Percentiles rank a stretch among this genome's conserved stretches.
These are phyloP conservation scores for Candida sp. DNA, from an alignment of 1,139 yeast species.

Conservation along the genomic window DNA sequence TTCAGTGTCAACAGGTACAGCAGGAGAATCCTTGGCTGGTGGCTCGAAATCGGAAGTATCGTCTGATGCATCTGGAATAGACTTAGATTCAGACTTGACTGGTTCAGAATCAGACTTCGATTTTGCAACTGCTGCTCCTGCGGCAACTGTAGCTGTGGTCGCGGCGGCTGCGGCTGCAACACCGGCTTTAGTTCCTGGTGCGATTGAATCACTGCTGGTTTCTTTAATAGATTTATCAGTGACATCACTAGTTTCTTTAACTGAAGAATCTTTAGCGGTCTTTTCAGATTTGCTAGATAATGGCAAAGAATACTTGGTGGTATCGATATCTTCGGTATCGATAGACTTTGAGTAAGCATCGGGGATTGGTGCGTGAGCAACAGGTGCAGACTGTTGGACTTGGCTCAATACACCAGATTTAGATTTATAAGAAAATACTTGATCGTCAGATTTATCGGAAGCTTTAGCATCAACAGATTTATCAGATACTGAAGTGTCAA, in stretches of 20 bases:
- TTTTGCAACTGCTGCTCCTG: no score
- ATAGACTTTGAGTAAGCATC: neutral
- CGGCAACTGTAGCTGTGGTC: neutral
- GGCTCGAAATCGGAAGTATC: neutral
- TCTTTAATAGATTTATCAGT: neutral
- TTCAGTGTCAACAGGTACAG: neutral
- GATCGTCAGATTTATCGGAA: no score
- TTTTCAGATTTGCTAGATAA: neutral
- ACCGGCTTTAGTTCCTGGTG: conserved; percentile 1
- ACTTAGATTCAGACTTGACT: neutral
- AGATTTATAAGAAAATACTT: no score
- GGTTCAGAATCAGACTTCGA: neutral
- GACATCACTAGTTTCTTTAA: neutral
- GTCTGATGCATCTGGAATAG: conserved; percentile 2
- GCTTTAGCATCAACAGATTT: no score
- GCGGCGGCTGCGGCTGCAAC: neutral
- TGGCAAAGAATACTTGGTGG: conserved; percentile 1
- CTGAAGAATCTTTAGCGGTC: neutral
- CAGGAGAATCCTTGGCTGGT: neutral
- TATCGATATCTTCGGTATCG: conserved; percentile 1
- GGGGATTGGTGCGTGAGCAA: conserved; percentile 1
- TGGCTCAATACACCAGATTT: no score
- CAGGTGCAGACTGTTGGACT: no score
- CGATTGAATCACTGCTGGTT: neutral
- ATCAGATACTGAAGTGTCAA: no score